These are phyloP conservation scores for Lathyrus aphaca DNA, from an alignment of 306 rosid genomes.

Conservation along the genomic window DNA sequence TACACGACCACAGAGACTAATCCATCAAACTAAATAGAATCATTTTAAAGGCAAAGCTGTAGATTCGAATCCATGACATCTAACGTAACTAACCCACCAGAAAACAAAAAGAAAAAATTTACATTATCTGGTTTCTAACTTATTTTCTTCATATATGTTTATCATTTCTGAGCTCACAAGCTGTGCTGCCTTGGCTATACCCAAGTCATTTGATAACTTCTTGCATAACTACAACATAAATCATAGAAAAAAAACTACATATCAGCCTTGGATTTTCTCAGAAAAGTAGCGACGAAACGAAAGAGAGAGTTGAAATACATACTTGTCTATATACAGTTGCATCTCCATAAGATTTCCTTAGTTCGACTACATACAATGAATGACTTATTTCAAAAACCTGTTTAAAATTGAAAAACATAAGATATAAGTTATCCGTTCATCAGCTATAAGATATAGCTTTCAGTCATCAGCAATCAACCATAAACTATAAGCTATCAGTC, in stretches of 20 bases:
- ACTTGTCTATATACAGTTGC: constrained; percentile 76
- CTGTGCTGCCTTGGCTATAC: constrained; percentile 45
- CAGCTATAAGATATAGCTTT: no score
- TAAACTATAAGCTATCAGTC: no score
- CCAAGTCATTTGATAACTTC: constrained; percentile 75
- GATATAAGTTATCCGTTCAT: no score
- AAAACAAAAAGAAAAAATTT: neutral
- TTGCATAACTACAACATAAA: constrained; percentile 66
- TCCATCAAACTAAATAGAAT: neutral
- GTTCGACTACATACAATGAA: constrained; percentile 70
- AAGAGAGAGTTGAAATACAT: neutral
- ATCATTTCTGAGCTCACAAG: constrained; percentile 41
- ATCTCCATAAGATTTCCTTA: constrained; percentile 77
- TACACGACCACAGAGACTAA: neutral
- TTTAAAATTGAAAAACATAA: constrained; percentile 16
- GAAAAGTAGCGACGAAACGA: neutral
- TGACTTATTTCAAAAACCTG: constrained; percentile 82
- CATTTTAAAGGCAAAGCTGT: neutral
- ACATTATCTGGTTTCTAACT: constrained; percentile 26
- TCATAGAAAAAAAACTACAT: neutral
- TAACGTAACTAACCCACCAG: constrained; percentile 15
- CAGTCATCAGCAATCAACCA: no score
- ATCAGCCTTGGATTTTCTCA: constrained; percentile 12
- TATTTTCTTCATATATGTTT: neutral
- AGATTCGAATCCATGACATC: neutral